Evolutionary conservation across 179 eudicot genomes (phyloP).

Genomic region (Silene coronaria): DNA sequence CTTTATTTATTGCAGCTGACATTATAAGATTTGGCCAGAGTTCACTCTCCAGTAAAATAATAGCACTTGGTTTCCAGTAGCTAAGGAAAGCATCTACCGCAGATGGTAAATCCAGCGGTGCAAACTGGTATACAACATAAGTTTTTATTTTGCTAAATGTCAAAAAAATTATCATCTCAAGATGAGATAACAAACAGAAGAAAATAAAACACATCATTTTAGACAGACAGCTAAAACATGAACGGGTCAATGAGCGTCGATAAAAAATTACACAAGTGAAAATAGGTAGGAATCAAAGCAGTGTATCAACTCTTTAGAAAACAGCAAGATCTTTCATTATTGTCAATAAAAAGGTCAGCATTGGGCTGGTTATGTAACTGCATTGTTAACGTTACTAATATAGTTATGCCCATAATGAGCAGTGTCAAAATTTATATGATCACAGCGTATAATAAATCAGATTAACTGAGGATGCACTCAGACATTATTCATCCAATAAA

Average conservation of each 20-base stretch:
- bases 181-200: neutral
- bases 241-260: neutral
- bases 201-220: neutral
- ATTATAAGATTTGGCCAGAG: constrained; percentile 94
- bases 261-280: too few relatives aligned
- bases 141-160: neutral
- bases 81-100: constrained; percentile 71
- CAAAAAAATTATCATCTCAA: neutral
- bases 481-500: neutral
- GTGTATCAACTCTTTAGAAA: neutral
- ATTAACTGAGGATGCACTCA: neutral
- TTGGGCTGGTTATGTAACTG: neutral
- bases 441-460: neutral
- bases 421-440: neutral
- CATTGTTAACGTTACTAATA: neutral
- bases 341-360: neutral
- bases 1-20: constrained; percentile 70
- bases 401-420: neutral
- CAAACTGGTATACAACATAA: constrained; percentile 52
- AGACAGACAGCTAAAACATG: neutral
- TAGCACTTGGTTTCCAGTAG: constrained; percentile 80
- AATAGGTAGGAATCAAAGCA: neutral
- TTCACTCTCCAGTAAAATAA: constrained; percentile 83
- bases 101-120: constrained; percentile 79
- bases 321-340: neutral